Percentiles rank a stretch among this genome's conserved stretches.
These are phyloP conservation scores for Suhomyces faveliae DNA, from an alignment of 805 yeast genomes.

Conservation along the genomic window DNA sequence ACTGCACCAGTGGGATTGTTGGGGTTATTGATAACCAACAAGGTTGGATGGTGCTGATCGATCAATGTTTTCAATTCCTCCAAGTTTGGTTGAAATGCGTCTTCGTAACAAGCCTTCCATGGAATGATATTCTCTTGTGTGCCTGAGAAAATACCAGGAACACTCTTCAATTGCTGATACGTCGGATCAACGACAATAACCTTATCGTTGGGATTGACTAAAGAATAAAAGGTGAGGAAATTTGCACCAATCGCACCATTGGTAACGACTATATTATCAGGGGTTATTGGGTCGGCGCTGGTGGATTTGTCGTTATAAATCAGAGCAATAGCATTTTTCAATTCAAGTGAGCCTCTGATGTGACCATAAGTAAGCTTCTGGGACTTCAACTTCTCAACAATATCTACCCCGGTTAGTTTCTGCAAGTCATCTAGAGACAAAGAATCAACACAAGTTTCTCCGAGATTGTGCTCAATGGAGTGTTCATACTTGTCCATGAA, in stretches of 20 bases:
- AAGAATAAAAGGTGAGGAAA: slow-evolving; percentile 43
- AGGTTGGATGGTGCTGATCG: slow-evolving; percentile 36
- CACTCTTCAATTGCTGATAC: slow-evolving; percentile 49
- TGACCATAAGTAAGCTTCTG: slow-evolving; percentile 44
- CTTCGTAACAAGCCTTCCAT: slow-evolving; percentile 31
- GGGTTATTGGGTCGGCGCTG: slow-evolving; percentile 12
- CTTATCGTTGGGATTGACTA: slow-evolving; percentile 46
- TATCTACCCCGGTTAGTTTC: neutral
- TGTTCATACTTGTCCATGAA: slow-evolving; percentile 53
- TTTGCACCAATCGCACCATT: slow-evolving; percentile 60
- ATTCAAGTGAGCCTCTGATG: slow-evolving; percentile 44
- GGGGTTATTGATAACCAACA: slow-evolving; percentile 48
- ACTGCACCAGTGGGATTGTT: slow-evolving; percentile 43
- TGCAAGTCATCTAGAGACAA: slow-evolving; percentile 27
- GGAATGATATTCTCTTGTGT: slow-evolving; percentile 31
- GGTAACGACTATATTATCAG: slow-evolving; percentile 45
- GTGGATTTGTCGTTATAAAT: slow-evolving; percentile 29
- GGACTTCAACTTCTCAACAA: neutral
- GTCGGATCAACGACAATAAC: slow-evolving; percentile 49
- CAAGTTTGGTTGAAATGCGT: slow-evolving; percentile 38
- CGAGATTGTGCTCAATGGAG: slow-evolving; percentile 40
- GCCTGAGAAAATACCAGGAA: slow-evolving; percentile 47
- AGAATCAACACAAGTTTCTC: slow-evolving; percentile 53
- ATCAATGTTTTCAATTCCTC: slow-evolving; percentile 27
- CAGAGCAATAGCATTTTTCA: slow-evolving; percentile 35